Percentiles rank a stretch among this genome's conserved stretches.
These are phyloP conservation scores for Aspergillus leporis DNA, from an alignment of 495 filamentous ascomycete species.

Conservation along the genomic window DNA sequence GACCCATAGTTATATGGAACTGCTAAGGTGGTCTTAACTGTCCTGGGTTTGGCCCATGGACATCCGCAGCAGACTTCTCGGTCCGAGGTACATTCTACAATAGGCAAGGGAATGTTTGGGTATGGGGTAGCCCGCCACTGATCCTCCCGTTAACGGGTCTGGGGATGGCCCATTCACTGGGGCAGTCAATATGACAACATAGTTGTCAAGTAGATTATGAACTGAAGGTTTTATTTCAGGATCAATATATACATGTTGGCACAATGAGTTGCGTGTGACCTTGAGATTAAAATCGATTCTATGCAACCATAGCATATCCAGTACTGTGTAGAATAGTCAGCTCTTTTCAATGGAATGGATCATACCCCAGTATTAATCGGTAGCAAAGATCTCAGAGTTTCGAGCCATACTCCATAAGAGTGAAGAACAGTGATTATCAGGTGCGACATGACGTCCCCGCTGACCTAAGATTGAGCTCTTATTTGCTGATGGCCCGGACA, in stretches of 20 bases:
- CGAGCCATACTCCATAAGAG: neutral
- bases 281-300: too few relatives aligned
- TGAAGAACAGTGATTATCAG: neutral
- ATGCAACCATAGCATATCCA: too few relatives aligned
- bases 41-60: neutral
- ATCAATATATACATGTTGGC: too few relatives aligned
- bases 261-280: too few relatives aligned
- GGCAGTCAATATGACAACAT: neutral
- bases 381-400: neutral
- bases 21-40: too few relatives aligned
- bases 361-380: neutral
- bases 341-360: too few relatives aligned
- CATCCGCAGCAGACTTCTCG: neutral
- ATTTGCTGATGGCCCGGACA: conserved; percentile 14
- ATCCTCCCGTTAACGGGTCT: conserved; percentile 2
- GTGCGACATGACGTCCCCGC: conserved; percentile 15
- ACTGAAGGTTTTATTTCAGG: too few relatives aligned
- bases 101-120: neutral
- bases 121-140: neutral
- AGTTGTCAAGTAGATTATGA: neutral
- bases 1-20: neutral
- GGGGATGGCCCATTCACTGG: neutral
- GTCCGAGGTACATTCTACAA: conserved; percentile 9
- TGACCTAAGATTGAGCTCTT: conserved; percentile 7
- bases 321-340: too few relatives aligned